phyloP scores from a whole-genome alignment of 2,329 filamentous ascomycete species.

The Aspergillus sp. region DNA sequence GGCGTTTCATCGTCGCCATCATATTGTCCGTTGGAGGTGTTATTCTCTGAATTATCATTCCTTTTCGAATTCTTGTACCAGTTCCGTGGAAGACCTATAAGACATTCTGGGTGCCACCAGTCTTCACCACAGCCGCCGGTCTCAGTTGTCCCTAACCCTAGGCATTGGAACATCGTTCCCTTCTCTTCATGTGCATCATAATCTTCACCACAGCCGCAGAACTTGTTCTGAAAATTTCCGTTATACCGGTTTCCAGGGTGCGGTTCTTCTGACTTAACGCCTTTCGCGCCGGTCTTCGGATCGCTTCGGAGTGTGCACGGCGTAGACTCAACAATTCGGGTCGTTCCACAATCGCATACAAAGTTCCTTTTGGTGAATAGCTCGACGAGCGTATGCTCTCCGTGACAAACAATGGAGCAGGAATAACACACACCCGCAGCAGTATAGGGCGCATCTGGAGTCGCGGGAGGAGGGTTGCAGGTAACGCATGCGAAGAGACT shows the following conservation, averaged over 20 bases:
- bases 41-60: conserved; percentile 27
- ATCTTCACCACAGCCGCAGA: conserved; percentile 84
- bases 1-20: conserved; percentile 60
- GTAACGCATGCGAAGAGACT: conserved; percentile 90
- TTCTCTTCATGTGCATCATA: conserved; percentile 89
- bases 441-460: conserved; percentile 62
- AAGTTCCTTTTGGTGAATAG: conserved; percentile 96
- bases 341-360: conserved; percentile 93
- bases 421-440: conserved; percentile 91
- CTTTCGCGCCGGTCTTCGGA: conserved; percentile 70
- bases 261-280: conserved; percentile 71
- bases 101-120: conserved; percentile 94
- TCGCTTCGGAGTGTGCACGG: conserved; percentile 77
- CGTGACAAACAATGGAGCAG: conserved; percentile 94
- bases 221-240: conserved; percentile 89
- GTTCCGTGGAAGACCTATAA: conserved; percentile 74
- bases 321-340: conserved; percentile 67
- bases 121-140: conserved; percentile 92
- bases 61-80: conserved; percentile 50
- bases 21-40: conserved; percentile 10
- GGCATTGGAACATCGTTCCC: conserved; percentile 96
- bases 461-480: conserved; percentile 77
- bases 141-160: conserved; percentile 77
- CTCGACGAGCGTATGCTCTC: conserved; percentile 91
- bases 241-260: conserved; percentile 84